Evolutionary conservation across 345 rosid genomes (phyloP).

Genomic region (Eucalyptus sideroxylon): DNA sequence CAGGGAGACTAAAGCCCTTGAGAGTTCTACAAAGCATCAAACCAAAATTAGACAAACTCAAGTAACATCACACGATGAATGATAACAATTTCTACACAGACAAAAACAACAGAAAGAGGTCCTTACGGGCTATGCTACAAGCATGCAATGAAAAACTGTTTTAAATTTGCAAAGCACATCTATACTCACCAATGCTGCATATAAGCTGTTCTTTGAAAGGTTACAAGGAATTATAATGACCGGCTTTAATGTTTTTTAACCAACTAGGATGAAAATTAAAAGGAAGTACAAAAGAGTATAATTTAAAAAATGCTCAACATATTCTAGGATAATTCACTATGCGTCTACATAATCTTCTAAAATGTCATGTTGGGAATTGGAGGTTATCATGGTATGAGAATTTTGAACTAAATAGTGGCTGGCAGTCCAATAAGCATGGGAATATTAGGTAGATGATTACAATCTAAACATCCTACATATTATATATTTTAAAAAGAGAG

Average conservation of each 20-base stretch:
- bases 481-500: background rate
- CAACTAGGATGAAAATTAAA: background rate
- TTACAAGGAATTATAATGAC: background rate
- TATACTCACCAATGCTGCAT: background rate
- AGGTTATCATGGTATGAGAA: background rate
- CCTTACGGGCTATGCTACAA: background rate
- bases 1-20: constrained; percentile 47
- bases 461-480: background rate
- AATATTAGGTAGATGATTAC: background rate
- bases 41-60: background rate
- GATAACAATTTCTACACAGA: background rate
- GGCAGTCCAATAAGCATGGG: background rate
- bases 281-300: background rate
- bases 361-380: background rate
- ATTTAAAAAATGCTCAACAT: background rate
- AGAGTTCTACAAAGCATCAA: constrained; percentile 16
- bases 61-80: background rate
- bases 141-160: background rate
- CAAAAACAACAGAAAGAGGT: background rate
- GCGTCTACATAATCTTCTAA: background rate
- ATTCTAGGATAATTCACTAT: background rate
- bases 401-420: background rate
- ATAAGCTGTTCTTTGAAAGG: background rate
- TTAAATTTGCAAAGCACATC: background rate
- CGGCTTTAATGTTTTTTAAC: background rate